Conservation (phyloP, 2,329 filamentous ascomycete species). For the Diplodia sapinea region DNA sequence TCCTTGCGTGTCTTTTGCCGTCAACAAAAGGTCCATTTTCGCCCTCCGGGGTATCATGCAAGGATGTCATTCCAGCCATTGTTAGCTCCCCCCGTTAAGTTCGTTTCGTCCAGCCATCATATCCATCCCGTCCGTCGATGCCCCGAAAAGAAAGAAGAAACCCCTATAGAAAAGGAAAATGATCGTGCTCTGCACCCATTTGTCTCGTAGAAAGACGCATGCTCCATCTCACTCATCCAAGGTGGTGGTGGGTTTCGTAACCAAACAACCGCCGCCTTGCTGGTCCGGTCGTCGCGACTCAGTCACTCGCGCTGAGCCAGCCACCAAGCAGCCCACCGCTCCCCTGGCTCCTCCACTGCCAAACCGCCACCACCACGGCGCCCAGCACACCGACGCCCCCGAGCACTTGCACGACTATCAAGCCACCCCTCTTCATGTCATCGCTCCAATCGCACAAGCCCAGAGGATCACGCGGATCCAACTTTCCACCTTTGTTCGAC, state of each 20-base stretch:
- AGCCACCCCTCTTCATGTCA: conserved; percentile 67
- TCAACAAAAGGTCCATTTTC: neutral
- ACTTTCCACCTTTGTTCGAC: conserved; percentile 36
- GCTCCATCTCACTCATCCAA: neutral
- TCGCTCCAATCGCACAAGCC: conserved; percentile 75
- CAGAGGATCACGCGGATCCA: conserved; percentile 74
- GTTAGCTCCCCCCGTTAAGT: conserved; percentile 6
- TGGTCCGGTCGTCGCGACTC: neutral
- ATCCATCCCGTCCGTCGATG: neutral
- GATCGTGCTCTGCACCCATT: neutral
- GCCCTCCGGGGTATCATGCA: conserved; percentile 17
- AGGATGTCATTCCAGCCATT: conserved; percentile 10
- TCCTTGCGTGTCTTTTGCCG: neutral
- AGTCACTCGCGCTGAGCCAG: conserved; percentile 15
- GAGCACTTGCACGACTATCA: conserved; percentile 73
- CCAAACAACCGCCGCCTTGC: neutral
- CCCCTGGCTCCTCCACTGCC: conserved; percentile 32
- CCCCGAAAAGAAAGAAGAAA: neutral
- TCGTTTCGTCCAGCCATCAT: too few relatives aligned
- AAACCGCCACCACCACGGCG: conserved; percentile 64
- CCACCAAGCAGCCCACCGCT: conserved; percentile 6
- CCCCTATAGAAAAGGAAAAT: neutral
- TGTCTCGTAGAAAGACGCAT: neutral
- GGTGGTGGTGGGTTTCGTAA: neutral
- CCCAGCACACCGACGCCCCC: conserved; percentile 77